Conservation (phyloP, 2,329 filamentous ascomycete species). For the Elsinoe fawcettii region DNA sequence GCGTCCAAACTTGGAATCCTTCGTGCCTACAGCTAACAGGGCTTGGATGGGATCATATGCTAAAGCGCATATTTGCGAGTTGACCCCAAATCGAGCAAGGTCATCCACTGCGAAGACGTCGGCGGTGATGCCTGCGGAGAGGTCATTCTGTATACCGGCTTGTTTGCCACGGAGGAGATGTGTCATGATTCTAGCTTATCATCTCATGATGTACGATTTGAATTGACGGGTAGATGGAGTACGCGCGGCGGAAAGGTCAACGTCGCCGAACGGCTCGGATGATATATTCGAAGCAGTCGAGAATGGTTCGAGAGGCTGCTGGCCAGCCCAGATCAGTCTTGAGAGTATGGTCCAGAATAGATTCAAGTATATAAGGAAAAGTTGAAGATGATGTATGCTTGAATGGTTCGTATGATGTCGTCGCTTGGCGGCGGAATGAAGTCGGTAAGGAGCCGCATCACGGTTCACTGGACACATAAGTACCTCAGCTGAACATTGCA, state of each 20-base stretch:
- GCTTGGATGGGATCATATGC: constrained; percentile 93
- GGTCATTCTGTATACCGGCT: constrained; percentile 82
- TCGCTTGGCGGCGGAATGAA: constrained; percentile 8
- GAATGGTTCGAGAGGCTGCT: too few species aligned
- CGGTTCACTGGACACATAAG: background rate
- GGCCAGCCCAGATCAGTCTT: too few species aligned
- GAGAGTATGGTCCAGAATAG: too few species aligned
- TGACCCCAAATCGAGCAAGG: constrained; percentile 69
- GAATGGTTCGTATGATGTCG: background rate
- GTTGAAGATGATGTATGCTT: background rate
- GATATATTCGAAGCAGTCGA: background rate
- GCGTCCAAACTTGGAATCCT: constrained; percentile 73
- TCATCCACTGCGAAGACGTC: constrained; percentile 79
- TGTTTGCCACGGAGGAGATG: constrained; percentile 88
- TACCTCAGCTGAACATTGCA: background rate
- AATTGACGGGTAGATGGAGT: background rate
- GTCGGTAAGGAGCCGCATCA: background rate
- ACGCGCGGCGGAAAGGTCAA: background rate
- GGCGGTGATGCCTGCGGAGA: constrained; percentile 71
- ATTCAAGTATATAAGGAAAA: too few species aligned
- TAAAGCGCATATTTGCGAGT: constrained; percentile 59
- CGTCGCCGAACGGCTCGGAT: background rate
- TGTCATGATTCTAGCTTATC: constrained; percentile 53
- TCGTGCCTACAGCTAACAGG: constrained; percentile 83
- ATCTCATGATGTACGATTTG: background rate